These are phyloP conservation scores for Colletotrichum lindemuthianum DNA, from an alignment of 2,329 filamentous ascomycete species.

Conservation along the genomic window DNA sequence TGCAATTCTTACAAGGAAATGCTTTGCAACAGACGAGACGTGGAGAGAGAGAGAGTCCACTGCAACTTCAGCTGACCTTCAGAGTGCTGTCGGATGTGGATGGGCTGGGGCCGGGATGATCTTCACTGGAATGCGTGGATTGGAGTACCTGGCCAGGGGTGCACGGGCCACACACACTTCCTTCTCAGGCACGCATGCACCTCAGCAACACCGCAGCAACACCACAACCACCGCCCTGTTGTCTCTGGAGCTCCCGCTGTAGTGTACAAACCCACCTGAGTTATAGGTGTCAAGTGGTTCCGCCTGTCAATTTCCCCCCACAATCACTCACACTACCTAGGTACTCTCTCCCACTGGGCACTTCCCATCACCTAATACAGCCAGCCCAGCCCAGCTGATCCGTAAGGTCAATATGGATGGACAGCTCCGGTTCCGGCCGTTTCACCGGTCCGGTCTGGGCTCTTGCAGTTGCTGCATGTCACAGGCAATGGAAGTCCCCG, in stretches of 20 bases:
- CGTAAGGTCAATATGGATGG: no score
- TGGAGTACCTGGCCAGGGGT: slow-evolving; percentile 25
- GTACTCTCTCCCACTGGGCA: no score
- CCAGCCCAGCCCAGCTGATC: slow-evolving; percentile 2
- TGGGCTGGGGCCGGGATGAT: slow-evolving; percentile 30
- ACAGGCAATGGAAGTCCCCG: no score
- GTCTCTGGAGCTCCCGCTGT: neutral
- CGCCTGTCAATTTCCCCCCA: no score
- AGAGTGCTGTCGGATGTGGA: slow-evolving; percentile 7
- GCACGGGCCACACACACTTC: slow-evolving; percentile 22
- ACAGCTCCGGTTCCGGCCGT: slow-evolving; percentile 30
- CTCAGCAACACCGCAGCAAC: neutral
- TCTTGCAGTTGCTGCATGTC: slow-evolving; percentile 9
- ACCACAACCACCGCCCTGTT: neutral
- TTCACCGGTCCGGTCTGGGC: slow-evolving; percentile 26
- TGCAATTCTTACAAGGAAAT: no score
- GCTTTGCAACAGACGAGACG: no score
- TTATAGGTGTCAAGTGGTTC: no score
- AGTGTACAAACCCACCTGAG: no score
- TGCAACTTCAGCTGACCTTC: no score
- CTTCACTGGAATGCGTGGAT: slow-evolving; percentile 17
- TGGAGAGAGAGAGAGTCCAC: no score
- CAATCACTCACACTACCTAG: no score
- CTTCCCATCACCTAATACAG: neutral
- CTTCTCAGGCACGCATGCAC: slow-evolving; percentile 14